These are phyloP conservation scores for Dendrobium catenatum DNA, from an alignment of 106 monocot species.

Conservation along the genomic window DNA sequence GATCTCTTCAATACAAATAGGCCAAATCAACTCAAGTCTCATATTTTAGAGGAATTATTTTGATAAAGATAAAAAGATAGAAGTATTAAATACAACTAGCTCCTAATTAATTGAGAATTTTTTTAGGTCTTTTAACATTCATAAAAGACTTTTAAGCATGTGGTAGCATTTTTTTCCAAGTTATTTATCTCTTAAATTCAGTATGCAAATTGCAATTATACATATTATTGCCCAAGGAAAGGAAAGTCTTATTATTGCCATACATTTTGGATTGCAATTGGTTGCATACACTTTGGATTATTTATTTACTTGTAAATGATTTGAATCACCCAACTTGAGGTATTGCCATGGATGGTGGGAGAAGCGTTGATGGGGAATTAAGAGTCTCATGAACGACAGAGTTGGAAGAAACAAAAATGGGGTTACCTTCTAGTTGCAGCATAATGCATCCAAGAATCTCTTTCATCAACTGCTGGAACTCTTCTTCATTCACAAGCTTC, in stretches of 20 bases:
- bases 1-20: too few relatives aligned
- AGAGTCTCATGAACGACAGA: conserved; percentile 70
- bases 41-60: too few relatives aligned
- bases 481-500: conserved; percentile 30
- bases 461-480: conserved; percentile 55
- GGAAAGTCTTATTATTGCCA: background rate
- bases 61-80: too few relatives aligned
- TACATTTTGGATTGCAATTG: too few relatives aligned
- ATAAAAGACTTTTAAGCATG: too few relatives aligned
- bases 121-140: too few relatives aligned
- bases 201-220: background rate
- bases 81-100: too few relatives aligned
- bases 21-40: too few relatives aligned
- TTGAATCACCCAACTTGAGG: background rate
- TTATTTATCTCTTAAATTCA: background rate
- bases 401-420: conserved; percentile 59
- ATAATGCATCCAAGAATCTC: conserved; percentile 62
- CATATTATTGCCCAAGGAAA: background rate
- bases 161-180: too few relatives aligned
- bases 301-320: background rate
- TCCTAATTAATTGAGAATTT: too few relatives aligned
- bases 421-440: conserved; percentile 49
- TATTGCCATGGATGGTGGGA: conserved; percentile 3
- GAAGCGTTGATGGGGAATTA: conserved; percentile 30
- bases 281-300: background rate